A percentile compares a stretch with the other conserved stretches of the same genome.
phyloP scores from a whole-genome alignment of 768 basidiomycete species.

The Phylloporus sp. region DNA sequence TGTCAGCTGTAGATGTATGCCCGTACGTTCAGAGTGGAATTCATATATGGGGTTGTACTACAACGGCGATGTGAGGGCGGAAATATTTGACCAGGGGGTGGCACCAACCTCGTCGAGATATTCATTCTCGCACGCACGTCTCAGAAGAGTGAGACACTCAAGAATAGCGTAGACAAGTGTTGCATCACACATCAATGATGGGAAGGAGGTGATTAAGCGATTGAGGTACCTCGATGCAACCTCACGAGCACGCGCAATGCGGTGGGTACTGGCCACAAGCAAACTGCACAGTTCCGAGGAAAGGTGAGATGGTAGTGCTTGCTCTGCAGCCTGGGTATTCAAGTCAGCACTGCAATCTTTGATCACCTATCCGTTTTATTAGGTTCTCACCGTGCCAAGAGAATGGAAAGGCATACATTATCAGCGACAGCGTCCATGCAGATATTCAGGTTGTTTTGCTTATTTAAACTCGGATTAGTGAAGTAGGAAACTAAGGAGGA shows the following conservation, averaged over 20 bases:
- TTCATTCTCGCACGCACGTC: constrained; percentile 86
- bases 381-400: not conserved
- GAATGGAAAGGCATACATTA: constrained; percentile 46
- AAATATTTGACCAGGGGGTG: not conserved
- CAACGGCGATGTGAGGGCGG: not conserved
- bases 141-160: constrained; percentile 85
- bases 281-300: constrained; percentile 72
- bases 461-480: constrained; percentile 79
- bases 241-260: constrained; percentile 74
- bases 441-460: constrained; percentile 54
- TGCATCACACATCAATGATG: constrained; percentile 89
- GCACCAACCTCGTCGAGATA: constrained; percentile 76
- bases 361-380: constrained; percentile 56
- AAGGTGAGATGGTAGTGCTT: constrained; percentile 65
- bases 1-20: constrained; percentile 71
- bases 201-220: constrained; percentile 83
- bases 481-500: constrained; percentile 86
- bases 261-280: constrained; percentile 75
- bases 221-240: constrained; percentile 81
- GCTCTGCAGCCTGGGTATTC: constrained; percentile 69
- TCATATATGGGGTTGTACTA: constrained; percentile 88
- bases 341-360: constrained; percentile 68
- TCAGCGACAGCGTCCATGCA: constrained; percentile 88
- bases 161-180: constrained; percentile 83
- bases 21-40: constrained; percentile 73